Evolutionary conservation across 2,329 filamentous ascomycete genomes (phyloP).

Genomic region (Alternaria arborescens): DNA sequence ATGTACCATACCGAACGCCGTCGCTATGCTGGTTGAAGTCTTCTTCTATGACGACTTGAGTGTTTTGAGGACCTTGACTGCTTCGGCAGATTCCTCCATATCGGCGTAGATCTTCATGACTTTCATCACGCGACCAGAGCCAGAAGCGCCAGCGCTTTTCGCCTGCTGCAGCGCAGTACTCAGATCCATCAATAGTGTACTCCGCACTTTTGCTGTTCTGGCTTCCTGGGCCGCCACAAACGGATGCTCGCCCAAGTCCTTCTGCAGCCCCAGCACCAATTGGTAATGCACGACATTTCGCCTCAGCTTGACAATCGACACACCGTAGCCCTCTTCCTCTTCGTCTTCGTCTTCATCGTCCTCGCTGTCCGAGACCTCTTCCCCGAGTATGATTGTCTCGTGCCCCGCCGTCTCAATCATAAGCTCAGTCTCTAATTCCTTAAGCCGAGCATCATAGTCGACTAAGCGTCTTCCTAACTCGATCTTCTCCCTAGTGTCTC

Average conservation of each 20-base stretch:
- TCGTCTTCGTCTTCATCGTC: slow-evolving; percentile 43
- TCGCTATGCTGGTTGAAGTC: slow-evolving; percentile 53
- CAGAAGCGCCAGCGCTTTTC: slow-evolving; percentile 51
- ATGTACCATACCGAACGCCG: slow-evolving; percentile 56
- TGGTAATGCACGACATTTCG: slow-evolving; percentile 67
- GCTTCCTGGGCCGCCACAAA: slow-evolving; percentile 67
- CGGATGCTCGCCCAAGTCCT: slow-evolving; percentile 66
- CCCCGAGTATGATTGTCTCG: slow-evolving; percentile 18
- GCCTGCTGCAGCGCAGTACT: slow-evolving; percentile 69
- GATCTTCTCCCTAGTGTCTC: slow-evolving; percentile 71
- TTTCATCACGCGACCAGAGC: slow-evolving; percentile 59
- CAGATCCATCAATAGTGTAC: slow-evolving; percentile 71
- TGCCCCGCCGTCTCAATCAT: slow-evolving; percentile 57
- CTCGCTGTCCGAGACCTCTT: slow-evolving; percentile 27
- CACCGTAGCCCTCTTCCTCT: slow-evolving; percentile 36
- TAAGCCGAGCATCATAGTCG: slow-evolving; percentile 71
- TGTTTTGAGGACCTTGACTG: slow-evolving; percentile 64
- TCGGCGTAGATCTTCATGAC: slow-evolving; percentile 68
- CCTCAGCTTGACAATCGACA: slow-evolving; percentile 58
- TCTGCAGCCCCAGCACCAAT: slow-evolving; percentile 62
- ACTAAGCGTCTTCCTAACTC: slow-evolving; percentile 69
- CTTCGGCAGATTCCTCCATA: slow-evolving; percentile 67
- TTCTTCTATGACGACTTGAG: slow-evolving; percentile 28
- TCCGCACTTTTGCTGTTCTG: slow-evolving; percentile 65
- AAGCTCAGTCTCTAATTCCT: slow-evolving; percentile 69